A percentile compares a stretch with the other conserved stretches of the same genome.
These are phyloP conservation scores for Lithospermum erythrorhizon DNA, from an alignment of 257 asterid species.

Conservation along the genomic window DNA sequence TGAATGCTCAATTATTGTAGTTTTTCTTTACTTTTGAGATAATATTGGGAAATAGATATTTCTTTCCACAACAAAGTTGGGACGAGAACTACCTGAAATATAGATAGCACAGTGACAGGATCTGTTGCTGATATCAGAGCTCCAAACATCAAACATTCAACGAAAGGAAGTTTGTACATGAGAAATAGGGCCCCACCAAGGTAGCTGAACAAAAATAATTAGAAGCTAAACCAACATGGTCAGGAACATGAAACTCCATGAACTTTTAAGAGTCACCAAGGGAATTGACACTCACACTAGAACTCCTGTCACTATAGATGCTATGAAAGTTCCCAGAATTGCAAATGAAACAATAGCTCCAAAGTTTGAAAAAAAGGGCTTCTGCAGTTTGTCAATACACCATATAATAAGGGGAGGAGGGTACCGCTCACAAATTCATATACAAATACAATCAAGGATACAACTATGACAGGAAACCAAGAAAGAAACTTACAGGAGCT, in stretches of 20 bases:
- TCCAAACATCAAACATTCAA: slow-evolving; percentile 98
- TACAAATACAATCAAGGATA: not conserved
- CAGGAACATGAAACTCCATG: not conserved
- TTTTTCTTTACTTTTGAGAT: no score
- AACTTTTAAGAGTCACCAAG: slow-evolving; percentile 5
- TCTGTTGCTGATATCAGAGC: slow-evolving; percentile 97
- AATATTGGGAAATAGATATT: no score
- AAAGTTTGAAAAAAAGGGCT: slow-evolving; percentile 95
- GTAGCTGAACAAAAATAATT: slow-evolving; percentile 41
- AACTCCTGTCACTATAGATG: slow-evolving; percentile 83
- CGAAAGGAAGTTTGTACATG: slow-evolving; percentile 84
- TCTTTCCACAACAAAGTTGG: no score
- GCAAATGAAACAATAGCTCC: slow-evolving; percentile 95
- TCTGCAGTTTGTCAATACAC: slow-evolving; percentile 44
- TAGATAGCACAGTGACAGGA: slow-evolving; percentile 96
- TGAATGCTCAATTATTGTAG: not conserved
- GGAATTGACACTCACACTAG: slow-evolving; percentile 69
- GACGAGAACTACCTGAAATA: slow-evolving; percentile 61
- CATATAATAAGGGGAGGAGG: not conserved
- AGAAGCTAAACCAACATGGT: not conserved
- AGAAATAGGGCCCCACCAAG: slow-evolving; percentile 74
- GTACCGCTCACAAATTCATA: not conserved
- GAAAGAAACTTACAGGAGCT: slow-evolving; percentile 66
- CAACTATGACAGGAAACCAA: slow-evolving; percentile 1
- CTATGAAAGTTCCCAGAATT: slow-evolving; percentile 74